Evolutionary conservation across 108 stramenopile species (phyloP).

Genomic region (Skeletonema tropicum): DNA sequence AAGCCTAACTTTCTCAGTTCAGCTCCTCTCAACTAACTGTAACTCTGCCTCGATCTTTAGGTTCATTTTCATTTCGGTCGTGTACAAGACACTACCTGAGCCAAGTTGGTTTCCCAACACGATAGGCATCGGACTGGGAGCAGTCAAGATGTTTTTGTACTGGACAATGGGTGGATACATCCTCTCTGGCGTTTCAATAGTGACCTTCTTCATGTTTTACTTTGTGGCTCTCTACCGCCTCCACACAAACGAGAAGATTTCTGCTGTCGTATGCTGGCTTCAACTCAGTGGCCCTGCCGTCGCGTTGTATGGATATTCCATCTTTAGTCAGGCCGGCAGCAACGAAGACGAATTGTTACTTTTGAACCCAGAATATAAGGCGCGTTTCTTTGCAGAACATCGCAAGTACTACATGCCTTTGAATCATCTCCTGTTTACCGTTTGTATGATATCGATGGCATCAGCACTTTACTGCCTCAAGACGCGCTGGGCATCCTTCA

Average conservation of each 20-base stretch:
- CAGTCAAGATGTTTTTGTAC: conserved; percentile 44
- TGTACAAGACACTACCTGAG: conserved; percentile 51
- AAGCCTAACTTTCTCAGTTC: neutral
- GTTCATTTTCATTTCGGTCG: conserved; percentile 75
- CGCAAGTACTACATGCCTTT: conserved; percentile 41
- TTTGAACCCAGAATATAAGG: conserved; percentile 22
- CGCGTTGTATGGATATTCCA: conserved; percentile 45
- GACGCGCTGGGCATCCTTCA: conserved; percentile 29
- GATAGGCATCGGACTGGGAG: conserved; percentile 46
- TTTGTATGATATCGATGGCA: conserved; percentile 40
- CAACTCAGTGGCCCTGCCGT: conserved; percentile 51
- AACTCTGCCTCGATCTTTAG: conserved; percentile 15
- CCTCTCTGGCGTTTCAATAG: conserved; percentile 32
- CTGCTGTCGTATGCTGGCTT: conserved; percentile 50
- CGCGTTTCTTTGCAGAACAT: conserved; percentile 32
- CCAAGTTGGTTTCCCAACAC: conserved; percentile 52
- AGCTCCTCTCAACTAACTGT: neutral
- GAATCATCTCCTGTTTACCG: conserved; percentile 34
- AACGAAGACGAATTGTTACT: conserved; percentile 26
- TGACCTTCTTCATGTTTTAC: conserved; percentile 38
- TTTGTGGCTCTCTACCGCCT: conserved; percentile 49
- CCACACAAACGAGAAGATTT: conserved; percentile 43
- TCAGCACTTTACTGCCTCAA: conserved; percentile 39
- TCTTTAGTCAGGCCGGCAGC: conserved; percentile 46
- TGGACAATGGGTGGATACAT: conserved; percentile 41